Base-by-base conservation (phyloP, 352 stramenopile genomes). In the Globisporangium emineosum region DNA sequence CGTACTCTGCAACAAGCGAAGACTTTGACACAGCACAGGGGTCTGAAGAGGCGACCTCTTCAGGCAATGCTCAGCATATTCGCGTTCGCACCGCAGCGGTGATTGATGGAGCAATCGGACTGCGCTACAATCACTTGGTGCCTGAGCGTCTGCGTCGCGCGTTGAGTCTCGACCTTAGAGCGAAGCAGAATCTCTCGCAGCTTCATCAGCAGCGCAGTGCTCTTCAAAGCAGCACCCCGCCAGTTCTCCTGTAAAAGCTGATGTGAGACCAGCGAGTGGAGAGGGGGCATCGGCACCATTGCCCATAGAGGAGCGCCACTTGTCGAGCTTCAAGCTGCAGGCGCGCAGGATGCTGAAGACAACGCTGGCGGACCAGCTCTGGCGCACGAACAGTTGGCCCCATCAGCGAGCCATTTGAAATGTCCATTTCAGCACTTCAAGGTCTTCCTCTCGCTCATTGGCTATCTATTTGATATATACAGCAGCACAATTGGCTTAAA, bases 291-390 rank as follows among this genome's bases (percentile, higher is more conserved):
- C 37, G 10, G 15, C 1, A 13, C 27, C 50, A 56, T 17, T 23
- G 27, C 15, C 17, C 23, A 13, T n/a, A 9, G 37, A 45, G 37
- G 5, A n/a, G 7, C 9, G 3, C 5, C n/a, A 56, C 2, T 47
- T 47, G 21, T 23, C 30, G 45, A 57, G 47, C 17, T 64, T 57
- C 32, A 49, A 27, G 30, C 27, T 64, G 15, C 58, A 64, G 43
- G 6, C 21, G 32, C 30, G 58, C 21, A 43, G 47, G 32, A 23
- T 6, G 17, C 57, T 27, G 30, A 60, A 60, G 51, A 37, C 58
- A 13, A 60, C 43, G 29, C 52, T 70, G 12, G 29, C 65, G 45
- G 65, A 70, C 52, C 51, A 61, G 53, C 65, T 70, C 23, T 70
- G 65, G 60, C 40, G 17, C 52, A 57, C 57, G 33, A 45, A 55